Percentiles rank a stretch among this genome's conserved stretches.
Conservation (phyloP, 2,329 filamentous ascomycete genomes). For the Fusarium mundagurra region DNA sequence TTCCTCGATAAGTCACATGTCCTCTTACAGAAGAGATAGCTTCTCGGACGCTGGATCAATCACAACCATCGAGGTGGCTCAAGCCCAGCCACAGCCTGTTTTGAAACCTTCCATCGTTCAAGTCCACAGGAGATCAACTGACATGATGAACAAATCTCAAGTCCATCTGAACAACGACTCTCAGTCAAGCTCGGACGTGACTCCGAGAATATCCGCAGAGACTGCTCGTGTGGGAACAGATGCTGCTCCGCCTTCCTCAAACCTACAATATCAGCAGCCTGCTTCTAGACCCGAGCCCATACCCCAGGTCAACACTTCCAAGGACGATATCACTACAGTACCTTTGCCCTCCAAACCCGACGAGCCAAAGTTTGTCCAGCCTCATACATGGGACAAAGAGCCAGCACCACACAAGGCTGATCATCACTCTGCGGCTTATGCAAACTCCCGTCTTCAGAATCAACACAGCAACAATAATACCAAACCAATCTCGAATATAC, state of each 20-base stretch:
- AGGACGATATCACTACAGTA: neutral
- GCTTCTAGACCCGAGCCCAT: neutral
- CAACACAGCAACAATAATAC: neutral
- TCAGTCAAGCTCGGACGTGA: constrained; percentile 11
- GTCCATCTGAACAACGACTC: neutral
- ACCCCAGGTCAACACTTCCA: neutral
- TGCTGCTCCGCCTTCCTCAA: neutral
- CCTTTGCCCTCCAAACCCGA: constrained; percentile 20
- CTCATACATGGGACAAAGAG: neutral
- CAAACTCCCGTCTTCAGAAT: neutral
- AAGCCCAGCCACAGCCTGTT: constrained; percentile 40
- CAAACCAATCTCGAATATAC: neutral
- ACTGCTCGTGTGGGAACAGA: neutral
- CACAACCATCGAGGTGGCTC: constrained; percentile 39
- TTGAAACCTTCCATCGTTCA: constrained; percentile 40
- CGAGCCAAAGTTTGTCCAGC: constrained; percentile 9
- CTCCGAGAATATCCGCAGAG: constrained; percentile 18
- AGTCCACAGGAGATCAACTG: constrained; percentile 37
- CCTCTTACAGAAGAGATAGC: constrained; percentile 32
- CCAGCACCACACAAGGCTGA: neutral
- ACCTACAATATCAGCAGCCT: constrained; percentile 7
- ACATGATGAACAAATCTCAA: constrained; percentile 27
- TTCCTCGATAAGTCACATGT: constrained; percentile 25
- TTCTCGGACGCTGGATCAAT: constrained; percentile 40
- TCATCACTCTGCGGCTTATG: neutral